Percentiles rank a stretch among this genome's conserved stretches.
Evolutionary conservation across 768 basidiomycete species (phyloP).

Genomic region (Pleurotus djamor): DNA sequence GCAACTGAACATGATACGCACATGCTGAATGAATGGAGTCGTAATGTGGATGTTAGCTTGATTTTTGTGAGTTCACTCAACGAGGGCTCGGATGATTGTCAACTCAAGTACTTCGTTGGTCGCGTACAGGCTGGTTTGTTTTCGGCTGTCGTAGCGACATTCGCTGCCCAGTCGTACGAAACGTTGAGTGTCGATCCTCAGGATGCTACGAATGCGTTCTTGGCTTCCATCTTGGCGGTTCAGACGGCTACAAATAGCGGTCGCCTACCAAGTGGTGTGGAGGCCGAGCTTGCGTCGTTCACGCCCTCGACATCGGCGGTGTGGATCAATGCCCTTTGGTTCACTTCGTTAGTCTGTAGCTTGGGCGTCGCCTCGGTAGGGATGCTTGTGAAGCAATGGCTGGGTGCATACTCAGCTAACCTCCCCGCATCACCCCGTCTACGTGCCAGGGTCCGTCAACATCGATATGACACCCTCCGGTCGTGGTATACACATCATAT

Average conservation of each 20-base stretch:
- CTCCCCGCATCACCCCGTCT: slow-evolving; percentile 10
- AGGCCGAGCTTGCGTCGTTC: neutral
- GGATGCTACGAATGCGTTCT: slow-evolving; percentile 11
- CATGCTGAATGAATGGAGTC: slow-evolving; percentile 11
- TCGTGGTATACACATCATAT: slow-evolving; percentile 16
- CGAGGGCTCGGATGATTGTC: neutral
- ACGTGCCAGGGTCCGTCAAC: slow-evolving; percentile 12
- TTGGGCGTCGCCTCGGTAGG: slow-evolving; percentile 12
- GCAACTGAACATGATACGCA: slow-evolving; percentile 3
- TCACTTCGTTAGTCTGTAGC: slow-evolving; percentile 13
- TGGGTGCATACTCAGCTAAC: slow-evolving; percentile 9
- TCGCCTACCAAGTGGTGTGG: neutral
- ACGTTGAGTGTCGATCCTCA: slow-evolving; percentile 11
- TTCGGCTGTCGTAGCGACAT: slow-evolving; percentile 15
- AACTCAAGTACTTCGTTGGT: neutral
- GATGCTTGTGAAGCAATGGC: slow-evolving; percentile 17
- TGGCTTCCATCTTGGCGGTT: slow-evolving; percentile 5
- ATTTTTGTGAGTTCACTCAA: slow-evolving; percentile 10
- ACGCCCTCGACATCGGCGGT: slow-evolving; percentile 7
- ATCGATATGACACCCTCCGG: slow-evolving; percentile 13
- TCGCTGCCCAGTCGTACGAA: slow-evolving; percentile 10
- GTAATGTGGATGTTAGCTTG: slow-evolving; percentile 12
- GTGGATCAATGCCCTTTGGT: slow-evolving; percentile 18
- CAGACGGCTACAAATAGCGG: slow-evolving; percentile 5
- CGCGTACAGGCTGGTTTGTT: slow-evolving; percentile 13